Base-by-base conservation (phyloP, 23 red algal species). In the Cyanidiococcus yangmingshanensis region DNA sequence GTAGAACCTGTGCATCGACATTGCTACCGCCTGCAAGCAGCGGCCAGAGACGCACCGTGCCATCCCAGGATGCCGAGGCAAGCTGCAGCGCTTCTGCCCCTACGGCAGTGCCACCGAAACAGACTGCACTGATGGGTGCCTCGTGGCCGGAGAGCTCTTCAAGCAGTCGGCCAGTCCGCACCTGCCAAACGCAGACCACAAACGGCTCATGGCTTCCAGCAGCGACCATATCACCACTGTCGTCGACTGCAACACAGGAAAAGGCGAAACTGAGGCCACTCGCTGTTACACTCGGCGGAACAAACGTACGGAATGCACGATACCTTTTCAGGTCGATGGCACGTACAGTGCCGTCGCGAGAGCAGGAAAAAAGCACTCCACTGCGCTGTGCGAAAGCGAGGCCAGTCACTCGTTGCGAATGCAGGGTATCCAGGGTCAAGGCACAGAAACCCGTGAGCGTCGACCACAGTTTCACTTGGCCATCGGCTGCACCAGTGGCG, bases 51-150 rank as follows among this genome's bases (percentile, higher is more conserved):
- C 87, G 87, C 30, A 98, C 89, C 32, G 88, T 91, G 41, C 86
- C 84, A 80, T 98, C 94, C 94, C 94, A 98, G 38, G 94, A 98
- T 3, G 82, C 89, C 27, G 80, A 89, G 0, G 87, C 87, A 1
- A 98, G 57, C 2, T 82, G 79, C 15, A 88, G 85, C 29, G 80
- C 41, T 18, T 40, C 40, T 39, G 94, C 87, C 3, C 80, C 77
- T 40, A 90, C 88, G 0, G 84, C 57, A 21, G 21, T 21, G 38
- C 50, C 37, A 1, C 25, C 50, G 31, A 58, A 40, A 3, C 30
- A 50, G 41, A 89, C 25, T 16, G 51, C 75, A 37, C 77, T 80
- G 21, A 91, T 81, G 0, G 83, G 85, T 35, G 82, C 88, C 82
- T 77, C 86, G 50, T 98, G 94, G 12, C 94, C 94, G 50, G 82